phyloP scores from a whole-genome alignment of 2,329 filamentous ascomycete species.

The Ophiostoma montium region DNA sequence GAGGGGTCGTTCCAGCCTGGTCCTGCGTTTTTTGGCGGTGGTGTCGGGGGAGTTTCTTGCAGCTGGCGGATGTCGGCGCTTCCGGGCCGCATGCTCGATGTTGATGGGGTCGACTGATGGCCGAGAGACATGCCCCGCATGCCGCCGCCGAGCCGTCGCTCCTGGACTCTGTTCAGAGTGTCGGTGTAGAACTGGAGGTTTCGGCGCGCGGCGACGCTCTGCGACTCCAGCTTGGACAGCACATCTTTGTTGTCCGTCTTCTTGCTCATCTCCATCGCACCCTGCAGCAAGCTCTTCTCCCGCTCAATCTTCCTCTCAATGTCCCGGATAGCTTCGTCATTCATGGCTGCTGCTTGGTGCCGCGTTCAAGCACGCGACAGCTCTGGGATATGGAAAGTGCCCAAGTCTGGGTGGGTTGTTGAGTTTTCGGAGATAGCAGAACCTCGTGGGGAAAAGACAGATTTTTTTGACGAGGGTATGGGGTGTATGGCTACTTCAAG shows the following conservation, averaged over 20 bases:
- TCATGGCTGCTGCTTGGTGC: slow-evolving; percentile 32
- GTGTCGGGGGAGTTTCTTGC: slow-evolving; percentile 38
- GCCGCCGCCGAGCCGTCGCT: slow-evolving; percentile 58
- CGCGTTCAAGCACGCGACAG: slow-evolving; percentile 10
- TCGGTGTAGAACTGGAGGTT: slow-evolving; percentile 86
- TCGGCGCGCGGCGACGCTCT: slow-evolving; percentile 83
- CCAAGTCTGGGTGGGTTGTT: too few species aligned
- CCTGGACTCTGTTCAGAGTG: slow-evolving; percentile 73
- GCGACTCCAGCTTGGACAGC: slow-evolving; percentile 76
- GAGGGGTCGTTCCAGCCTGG: slow-evolving; percentile 38
- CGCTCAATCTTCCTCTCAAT: slow-evolving; percentile 96
- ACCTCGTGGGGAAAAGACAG: too few species aligned
- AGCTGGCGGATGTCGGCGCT: slow-evolving; percentile 32
- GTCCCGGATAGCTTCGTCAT: slow-evolving; percentile 54
- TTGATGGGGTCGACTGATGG: background rate
- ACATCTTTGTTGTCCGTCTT: slow-evolving; percentile 90
- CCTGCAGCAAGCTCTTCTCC: slow-evolving; percentile 88
- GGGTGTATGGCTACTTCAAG: too few species aligned
- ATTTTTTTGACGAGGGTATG: too few species aligned
- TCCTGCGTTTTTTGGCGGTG: slow-evolving; percentile 59
- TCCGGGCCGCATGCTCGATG: slow-evolving; percentile 33
- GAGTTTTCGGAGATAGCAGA: too few species aligned
- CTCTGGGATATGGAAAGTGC: background rate
- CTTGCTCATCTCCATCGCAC: slow-evolving; percentile 86
- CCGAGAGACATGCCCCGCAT: slow-evolving; percentile 43